Evolutionary conservation across 495 filamentous ascomycete species (phyloP).

Genomic region (Xylaria longipes): DNA sequence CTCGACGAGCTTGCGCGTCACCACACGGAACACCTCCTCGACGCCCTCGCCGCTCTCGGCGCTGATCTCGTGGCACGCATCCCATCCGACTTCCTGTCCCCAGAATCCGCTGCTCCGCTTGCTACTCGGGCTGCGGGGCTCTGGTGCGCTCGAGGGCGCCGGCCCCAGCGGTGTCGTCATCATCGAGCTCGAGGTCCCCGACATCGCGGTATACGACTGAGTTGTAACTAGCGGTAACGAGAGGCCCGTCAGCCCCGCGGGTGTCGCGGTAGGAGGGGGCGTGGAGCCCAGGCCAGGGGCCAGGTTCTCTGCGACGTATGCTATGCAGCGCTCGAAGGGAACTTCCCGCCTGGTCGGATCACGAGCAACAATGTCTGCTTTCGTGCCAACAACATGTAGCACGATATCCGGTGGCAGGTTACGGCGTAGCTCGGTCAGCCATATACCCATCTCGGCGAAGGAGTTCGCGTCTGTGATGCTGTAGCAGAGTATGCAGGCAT

Average conservation of each 20-base stretch:
- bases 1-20: slow-evolving; percentile 93
- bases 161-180: slow-evolving; percentile 21
- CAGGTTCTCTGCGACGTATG: slow-evolving; percentile 90
- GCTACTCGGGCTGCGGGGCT: slow-evolving; percentile 69
- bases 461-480: slow-evolving; percentile 86
- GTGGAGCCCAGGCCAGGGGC: slow-evolving; percentile 69
- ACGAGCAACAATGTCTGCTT: slow-evolving; percentile 84
- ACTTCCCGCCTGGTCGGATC: slow-evolving; percentile 80
- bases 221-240: slow-evolving; percentile 26
- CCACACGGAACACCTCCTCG: slow-evolving; percentile 95
- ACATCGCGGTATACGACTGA: slow-evolving; percentile 33
- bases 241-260: slow-evolving; percentile 34
- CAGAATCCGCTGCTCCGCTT: slow-evolving; percentile 86
- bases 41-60: slow-evolving; percentile 95
- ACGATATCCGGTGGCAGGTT: slow-evolving; percentile 77
- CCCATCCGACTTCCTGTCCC: slow-evolving; percentile 92
- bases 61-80: slow-evolving; percentile 95
- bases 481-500: slow-evolving; percentile 92
- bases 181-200: slow-evolving; percentile 36
- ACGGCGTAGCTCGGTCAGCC: slow-evolving; percentile 79
- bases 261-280: slow-evolving; percentile 67
- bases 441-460: slow-evolving; percentile 92
- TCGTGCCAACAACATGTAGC: slow-evolving; percentile 96
- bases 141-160: slow-evolving; percentile 41
- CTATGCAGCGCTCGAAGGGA: slow-evolving; percentile 92